Percentiles rank a stretch among this genome's conserved stretches.
Conservation (phyloP, 208 protist species). For the Acanthamoeba castellanii region DNA sequence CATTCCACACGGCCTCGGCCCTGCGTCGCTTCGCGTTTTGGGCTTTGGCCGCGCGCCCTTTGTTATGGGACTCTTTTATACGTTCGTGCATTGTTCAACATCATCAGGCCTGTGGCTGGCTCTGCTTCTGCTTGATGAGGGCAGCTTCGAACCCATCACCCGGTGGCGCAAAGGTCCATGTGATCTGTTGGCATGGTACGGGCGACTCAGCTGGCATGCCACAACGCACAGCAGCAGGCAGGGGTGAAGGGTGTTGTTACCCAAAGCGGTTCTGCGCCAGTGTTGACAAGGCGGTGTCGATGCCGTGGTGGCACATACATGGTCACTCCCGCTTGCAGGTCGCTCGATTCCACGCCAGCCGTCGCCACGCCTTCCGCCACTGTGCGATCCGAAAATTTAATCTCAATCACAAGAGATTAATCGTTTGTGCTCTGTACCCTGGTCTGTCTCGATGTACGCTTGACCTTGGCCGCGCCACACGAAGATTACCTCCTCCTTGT, state of each 20-base stretch:
- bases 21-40: neutral
- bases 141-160: slow-evolving; percentile 61
- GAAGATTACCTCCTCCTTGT: slow-evolving; percentile 75
- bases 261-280: slow-evolving; percentile 66
- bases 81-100: too few relatives aligned
- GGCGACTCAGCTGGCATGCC: neutral
- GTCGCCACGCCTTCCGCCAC: neutral
- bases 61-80: neutral
- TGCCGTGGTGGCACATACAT: slow-evolving; percentile 49
- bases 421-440: neutral
- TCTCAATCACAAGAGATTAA: too few relatives aligned
- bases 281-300: slow-evolving; percentile 44
- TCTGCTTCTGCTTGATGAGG: slow-evolving; percentile 49
- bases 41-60: neutral
- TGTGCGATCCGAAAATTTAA: too few relatives aligned
- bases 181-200: neutral
- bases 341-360: neutral
- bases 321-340: neutral
- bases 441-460: neutral
- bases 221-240: neutral
- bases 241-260: neutral
- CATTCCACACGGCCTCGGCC: neutral
- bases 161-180: slow-evolving; percentile 70
- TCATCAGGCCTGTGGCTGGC: too few relatives aligned
- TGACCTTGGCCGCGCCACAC: slow-evolving; percentile 15